Evolutionary conservation across 2,329 filamentous ascomycete species (phyloP), one percentile per base, ranked within the genome.

Genomic region (Fusarium burgessii): DNA sequence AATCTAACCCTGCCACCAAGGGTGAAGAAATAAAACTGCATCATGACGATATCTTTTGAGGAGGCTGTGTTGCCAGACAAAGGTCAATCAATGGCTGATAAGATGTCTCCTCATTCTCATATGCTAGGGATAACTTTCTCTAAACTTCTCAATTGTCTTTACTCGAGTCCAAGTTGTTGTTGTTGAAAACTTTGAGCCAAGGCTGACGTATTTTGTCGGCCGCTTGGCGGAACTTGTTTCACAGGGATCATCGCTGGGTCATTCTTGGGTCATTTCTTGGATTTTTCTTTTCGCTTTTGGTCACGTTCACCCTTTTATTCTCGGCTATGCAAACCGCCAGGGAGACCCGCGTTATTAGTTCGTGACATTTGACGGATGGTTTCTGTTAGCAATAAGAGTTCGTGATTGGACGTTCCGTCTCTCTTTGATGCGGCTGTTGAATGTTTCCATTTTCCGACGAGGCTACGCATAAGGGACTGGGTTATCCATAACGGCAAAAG

Each of bases 331-430:
- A 55, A 49, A 43, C 36, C 49, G 50, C 63, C 25, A 71, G 58
- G 50, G 59, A 62, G 54, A 38, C 47, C 67, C 49, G 57, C 25
- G 58, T 51, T 23, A 23, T 64, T 36, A 41, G 20, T 41, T 50
- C 40, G 33, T 41, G 32, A 47, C 40, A 25, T 40, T 47, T 59
- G 61, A 66, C 29, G 29, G 29, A 67, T 33, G 38, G 50, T 47
- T 63, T 43, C 62, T 38, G 33, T 33, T 45, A 50, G 47, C 60
- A 76, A 76, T 76, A 76, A 73, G 49, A 40, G 15, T 10, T 46
- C 15, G n/a, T 72, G 73, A 76, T 76, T 76, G 74, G 74, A 29
- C 33, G 20, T 46, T 25, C 35, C 46, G 7, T 51, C 23, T 50
- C 32, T 63, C 27, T 32, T 23, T 32, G 18, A 33, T 58, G 52